Evolutionary conservation across 2,329 filamentous ascomycete species (phyloP).

Genomic region (Colletotrichum horii): DNA sequence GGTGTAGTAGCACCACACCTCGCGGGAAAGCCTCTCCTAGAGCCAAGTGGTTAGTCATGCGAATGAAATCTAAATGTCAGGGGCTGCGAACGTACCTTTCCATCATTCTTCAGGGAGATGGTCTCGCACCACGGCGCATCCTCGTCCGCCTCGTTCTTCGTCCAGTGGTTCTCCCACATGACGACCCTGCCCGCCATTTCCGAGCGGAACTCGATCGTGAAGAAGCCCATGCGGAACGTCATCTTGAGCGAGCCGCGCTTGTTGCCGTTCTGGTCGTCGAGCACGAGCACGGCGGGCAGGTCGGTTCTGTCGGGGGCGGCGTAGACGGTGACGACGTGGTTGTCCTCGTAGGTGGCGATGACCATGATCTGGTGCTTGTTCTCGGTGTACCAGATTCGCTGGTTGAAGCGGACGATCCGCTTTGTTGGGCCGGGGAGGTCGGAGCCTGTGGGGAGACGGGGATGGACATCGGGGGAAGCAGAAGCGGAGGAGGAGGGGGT

Average conservation of each 20-base stretch:
- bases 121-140: not conserved
- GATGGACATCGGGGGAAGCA: rapidly evolving
- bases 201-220: not conserved
- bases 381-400: not conserved
- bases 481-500: not conserved
- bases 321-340: not conserved
- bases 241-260: not conserved
- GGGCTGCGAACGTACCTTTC: not conserved
- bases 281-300: rapidly evolving
- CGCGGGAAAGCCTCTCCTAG: not conserved
- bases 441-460: not conserved
- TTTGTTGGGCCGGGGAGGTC: not conserved
- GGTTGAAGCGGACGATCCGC: not conserved
- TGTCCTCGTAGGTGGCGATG: not conserved
- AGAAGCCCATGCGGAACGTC: not conserved
- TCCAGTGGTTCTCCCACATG: not conserved
- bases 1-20: not conserved
- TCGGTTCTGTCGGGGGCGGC: not conserved
- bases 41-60: rapidly evolving
- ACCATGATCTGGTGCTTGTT: not conserved
- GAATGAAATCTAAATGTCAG: rapidly evolving
- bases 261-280: not conserved
- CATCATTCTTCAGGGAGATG: not conserved
- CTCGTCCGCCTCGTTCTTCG: not conserved
- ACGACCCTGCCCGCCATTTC: not conserved